phyloP scores from a whole-genome alignment of 2,329 filamentous ascomycete genomes.

The Grosmannia penicillata region DNA sequence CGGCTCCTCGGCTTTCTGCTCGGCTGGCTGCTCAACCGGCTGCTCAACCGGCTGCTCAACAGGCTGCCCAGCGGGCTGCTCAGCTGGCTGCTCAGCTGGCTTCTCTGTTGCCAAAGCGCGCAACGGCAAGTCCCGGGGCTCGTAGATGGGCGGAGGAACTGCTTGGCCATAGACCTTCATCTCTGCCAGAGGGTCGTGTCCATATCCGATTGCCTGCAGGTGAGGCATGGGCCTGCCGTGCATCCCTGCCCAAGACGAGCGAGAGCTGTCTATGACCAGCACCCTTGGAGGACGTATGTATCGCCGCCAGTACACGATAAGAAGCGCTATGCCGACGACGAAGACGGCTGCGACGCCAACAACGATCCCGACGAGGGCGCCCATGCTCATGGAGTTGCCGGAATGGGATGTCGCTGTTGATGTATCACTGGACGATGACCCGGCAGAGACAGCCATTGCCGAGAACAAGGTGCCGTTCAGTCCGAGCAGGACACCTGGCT shows the following conservation, averaged over 20 bases:
- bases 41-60: background rate
- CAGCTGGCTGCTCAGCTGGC: too few species aligned
- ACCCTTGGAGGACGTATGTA: constrained; percentile 21
- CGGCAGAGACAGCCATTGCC: constrained; percentile 20
- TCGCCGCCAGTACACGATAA: constrained; percentile 31
- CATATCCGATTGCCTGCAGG: too few species aligned
- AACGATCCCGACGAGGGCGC: constrained; percentile 38
- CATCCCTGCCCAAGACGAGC: too few species aligned
- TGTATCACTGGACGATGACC: constrained; percentile 13
- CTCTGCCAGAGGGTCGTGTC: too few species aligned
- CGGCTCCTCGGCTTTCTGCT: background rate
- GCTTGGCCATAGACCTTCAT: too few species aligned
- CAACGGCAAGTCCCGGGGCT: too few species aligned
- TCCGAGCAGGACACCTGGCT: constrained; percentile 21
- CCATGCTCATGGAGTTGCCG: constrained; percentile 18
- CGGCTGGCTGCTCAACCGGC: background rate
- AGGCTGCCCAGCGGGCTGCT: background rate
- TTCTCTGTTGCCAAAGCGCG: too few species aligned
- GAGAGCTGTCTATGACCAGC: too few species aligned
- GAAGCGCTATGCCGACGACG: constrained; percentile 25
- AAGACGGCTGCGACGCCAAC: constrained; percentile 29
- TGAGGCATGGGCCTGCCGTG: background rate
- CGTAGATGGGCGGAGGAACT: too few species aligned
- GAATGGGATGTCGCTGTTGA: constrained; percentile 11
- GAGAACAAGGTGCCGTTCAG: constrained; percentile 30